Percentiles rank a stretch among this genome's conserved stretches.
Conservation (phyloP, 768 basidiomycete genomes). For the Pulveroboletus sp. region DNA sequence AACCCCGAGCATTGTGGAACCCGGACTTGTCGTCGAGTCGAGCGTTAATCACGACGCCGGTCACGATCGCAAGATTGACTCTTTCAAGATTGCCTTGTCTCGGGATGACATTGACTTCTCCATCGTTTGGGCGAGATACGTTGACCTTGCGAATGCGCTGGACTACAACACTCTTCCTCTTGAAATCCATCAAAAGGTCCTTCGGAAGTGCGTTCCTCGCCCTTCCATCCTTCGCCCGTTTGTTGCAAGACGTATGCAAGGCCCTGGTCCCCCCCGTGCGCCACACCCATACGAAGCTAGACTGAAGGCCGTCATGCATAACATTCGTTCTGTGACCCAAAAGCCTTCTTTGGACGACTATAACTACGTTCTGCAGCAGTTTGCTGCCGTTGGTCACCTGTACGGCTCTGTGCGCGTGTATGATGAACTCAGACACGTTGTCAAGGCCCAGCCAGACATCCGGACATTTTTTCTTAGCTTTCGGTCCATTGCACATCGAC, state of each 20-base stretch:
- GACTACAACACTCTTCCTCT: slow-evolving; percentile 54
- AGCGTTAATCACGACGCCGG: slow-evolving; percentile 6
- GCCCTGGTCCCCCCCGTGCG: slow-evolving; percentile 32
- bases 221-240: slow-evolving; percentile 43
- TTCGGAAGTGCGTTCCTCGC: slow-evolving; percentile 61
- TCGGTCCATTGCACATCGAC: slow-evolving; percentile 68
- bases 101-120: slow-evolving; percentile 38
- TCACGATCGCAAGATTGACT: slow-evolving; percentile 26
- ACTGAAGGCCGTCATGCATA: slow-evolving; percentile 63
- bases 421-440: slow-evolving; percentile 45
- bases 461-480: slow-evolving; percentile 63
- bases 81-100: slow-evolving; percentile 30
- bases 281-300: slow-evolving; percentile 65
- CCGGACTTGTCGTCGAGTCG: slow-evolving; percentile 4
- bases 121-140: slow-evolving; percentile 65
- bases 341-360: slow-evolving; percentile 60
- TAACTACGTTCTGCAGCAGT: slow-evolving; percentile 71
- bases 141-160: slow-evolving; percentile 48
- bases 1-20: slow-evolving; percentile 1
- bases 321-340: slow-evolving; percentile 54
- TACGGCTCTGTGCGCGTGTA: slow-evolving; percentile 59
- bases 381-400: slow-evolving; percentile 73
- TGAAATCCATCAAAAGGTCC: slow-evolving; percentile 64
- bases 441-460: slow-evolving; percentile 45
- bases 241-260: slow-evolving; percentile 40